Evolutionary conservation across 2,329 filamentous ascomycete genomes (phyloP).

Genomic region (Karstenula rhodostoma): DNA sequence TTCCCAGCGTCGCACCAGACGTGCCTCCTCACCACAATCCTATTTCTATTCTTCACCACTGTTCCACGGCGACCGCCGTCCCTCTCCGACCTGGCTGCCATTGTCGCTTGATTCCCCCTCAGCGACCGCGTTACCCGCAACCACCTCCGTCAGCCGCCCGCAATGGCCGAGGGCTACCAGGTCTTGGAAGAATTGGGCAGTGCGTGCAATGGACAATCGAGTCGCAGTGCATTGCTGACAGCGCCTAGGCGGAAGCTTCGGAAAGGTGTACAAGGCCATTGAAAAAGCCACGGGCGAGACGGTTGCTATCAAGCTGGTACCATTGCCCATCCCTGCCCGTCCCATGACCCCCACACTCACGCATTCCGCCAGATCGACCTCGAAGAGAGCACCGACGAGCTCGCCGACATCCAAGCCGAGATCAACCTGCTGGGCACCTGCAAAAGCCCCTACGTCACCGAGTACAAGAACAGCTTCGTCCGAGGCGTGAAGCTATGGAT

Average conservation of each 20-base stretch:
- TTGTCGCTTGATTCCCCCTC: slow-evolving; percentile 20
- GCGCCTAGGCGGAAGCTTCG: slow-evolving; percentile 84
- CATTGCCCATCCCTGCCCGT: slow-evolving; percentile 38
- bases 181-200: slow-evolving; percentile 96
- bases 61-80: slow-evolving; percentile 35
- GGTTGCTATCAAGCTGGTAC: slow-evolving; percentile 95
- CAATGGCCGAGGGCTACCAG: slow-evolving; percentile 86
- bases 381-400: slow-evolving; percentile 97
- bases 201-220: slow-evolving; percentile 57
- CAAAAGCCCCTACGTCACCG: slow-evolving; percentile 90
- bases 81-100: slow-evolving; percentile 33
- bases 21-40: slow-evolving; percentile 20
- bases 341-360: background rate
- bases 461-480: slow-evolving; percentile 97
- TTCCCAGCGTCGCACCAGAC: slow-evolving; percentile 21
- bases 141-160: slow-evolving; percentile 37
- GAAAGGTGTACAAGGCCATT: slow-evolving; percentile 95
- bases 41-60: slow-evolving; percentile 40
- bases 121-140: slow-evolving; percentile 30
- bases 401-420: slow-evolving; percentile 97
- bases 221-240: slow-evolving; percentile 24
- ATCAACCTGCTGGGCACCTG: slow-evolving; percentile 96
- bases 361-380: slow-evolving; percentile 79
- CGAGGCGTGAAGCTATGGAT: slow-evolving; percentile 98
- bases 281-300: slow-evolving; percentile 89